Evolutionary conservation across 805 yeast species (phyloP), one percentile per base, ranked within the genome.

Genomic region (Saccharomycopsis sp.): DNA sequence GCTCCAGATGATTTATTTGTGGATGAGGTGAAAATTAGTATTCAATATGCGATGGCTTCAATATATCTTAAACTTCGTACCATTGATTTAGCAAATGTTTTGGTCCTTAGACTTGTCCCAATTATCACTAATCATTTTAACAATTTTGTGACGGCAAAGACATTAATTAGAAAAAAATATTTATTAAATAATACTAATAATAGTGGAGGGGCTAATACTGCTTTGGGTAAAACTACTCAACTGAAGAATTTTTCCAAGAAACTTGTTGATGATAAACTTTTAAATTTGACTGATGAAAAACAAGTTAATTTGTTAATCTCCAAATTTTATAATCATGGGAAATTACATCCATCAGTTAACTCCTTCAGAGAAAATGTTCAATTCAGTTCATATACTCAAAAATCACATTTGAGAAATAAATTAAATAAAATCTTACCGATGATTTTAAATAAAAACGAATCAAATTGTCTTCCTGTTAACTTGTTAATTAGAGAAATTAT

Each of bases 401-500:
- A 69, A 52, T 51, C 52, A 13, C 75, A 79, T 60, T 56, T 82
- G 2, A 55, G 77, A 21, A 52, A 52, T 0, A 56, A 62, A 23
- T 50, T 76, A 0, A 57, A 58, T 0, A 54, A 56, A 20, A 39
- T 79, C 2, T 48, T 83, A 1, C 78, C 79, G 0, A 52, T 47
- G 12, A 37, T 86, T 1, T 50, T 85, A 1, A 67, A 77, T 1
- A 51, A 52, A 3, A 50, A 70, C 32, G 68, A 66, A 20, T 42
- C 60, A 2, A 44, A 57, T 2, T 76, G 80, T 8, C 63, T 63
- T 0, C 63, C 77, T 3, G 76, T 74, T 0, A 42, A 48, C 0
- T 55, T 68, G 0, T 59, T 88, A 8, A 51, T 79, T 0, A 62
- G 77, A 29, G 95, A 88, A 50, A 63, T 88, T 4, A 39, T 85